Evolutionary conservation across 2,329 filamentous ascomycete genomes (phyloP).

Genomic region (Penicillium hesseltinei): DNA sequence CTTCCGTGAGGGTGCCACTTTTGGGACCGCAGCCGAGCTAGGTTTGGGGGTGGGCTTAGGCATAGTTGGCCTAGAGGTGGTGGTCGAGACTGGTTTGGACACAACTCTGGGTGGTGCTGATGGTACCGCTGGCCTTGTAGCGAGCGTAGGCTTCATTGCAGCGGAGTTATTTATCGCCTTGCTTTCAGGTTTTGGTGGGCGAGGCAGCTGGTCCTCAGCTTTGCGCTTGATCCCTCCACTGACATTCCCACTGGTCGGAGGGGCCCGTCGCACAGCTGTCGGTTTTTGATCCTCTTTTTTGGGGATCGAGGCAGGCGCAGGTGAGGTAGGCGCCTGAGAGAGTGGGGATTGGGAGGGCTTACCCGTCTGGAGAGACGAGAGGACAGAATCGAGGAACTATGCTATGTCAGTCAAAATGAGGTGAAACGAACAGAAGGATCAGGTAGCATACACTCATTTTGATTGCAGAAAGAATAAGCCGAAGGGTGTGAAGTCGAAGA

Average conservation of each 20-base stretch:
- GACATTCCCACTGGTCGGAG: slow-evolving; percentile 18
- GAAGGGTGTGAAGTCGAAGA: neutral
- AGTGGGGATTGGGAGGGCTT: slow-evolving; percentile 33
- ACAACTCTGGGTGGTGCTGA: slow-evolving; percentile 22
- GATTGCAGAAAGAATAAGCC: neutral
- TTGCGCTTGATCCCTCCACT: slow-evolving; percentile 41
- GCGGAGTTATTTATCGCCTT: slow-evolving; percentile 21
- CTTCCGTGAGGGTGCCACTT: slow-evolving; percentile 20
- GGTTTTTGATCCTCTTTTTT: slow-evolving; percentile 27
- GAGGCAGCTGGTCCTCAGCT: slow-evolving; percentile 41
- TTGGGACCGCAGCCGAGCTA: slow-evolving; percentile 18
- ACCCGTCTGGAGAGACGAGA: slow-evolving; percentile 50
- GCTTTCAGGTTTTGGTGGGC: slow-evolving; percentile 27
- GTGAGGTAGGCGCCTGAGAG: slow-evolving; percentile 25
- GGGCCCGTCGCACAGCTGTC: slow-evolving; percentile 14
- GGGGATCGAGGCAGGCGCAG: slow-evolving; percentile 21
- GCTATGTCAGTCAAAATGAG: slow-evolving; percentile 21
- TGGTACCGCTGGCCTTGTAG: slow-evolving; percentile 18
- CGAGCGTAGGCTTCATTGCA: slow-evolving; percentile 15
- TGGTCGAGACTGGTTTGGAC: slow-evolving; percentile 11
- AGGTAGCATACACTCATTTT: slow-evolving; percentile 41
- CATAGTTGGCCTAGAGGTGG: slow-evolving; percentile 5
- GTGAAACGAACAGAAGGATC: neutral
- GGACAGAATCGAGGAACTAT: slow-evolving; percentile 53
- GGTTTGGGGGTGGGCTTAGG: slow-evolving; percentile 24